phyloP scores from a whole-genome alignment of 345 rosid species.

The Brassica rapa region DNA sequence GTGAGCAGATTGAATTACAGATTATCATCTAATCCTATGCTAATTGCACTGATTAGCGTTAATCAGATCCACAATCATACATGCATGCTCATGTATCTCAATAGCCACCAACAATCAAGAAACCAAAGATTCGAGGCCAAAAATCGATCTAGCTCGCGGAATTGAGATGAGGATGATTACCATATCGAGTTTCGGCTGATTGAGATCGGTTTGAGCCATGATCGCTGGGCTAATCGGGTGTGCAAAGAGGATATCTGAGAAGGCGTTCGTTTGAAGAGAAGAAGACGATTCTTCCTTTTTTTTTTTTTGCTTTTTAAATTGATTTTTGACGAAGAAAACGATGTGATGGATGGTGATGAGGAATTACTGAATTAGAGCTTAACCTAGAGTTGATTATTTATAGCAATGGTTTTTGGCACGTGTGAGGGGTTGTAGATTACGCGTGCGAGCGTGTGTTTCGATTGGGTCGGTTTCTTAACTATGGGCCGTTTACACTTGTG shows the following conservation, averaged over 20 bases:
- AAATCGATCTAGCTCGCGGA: background rate
- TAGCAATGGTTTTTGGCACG: conserved; percentile 7
- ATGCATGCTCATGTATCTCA: background rate
- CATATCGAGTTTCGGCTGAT: conserved; percentile 37
- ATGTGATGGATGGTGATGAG: conserved; percentile 27
- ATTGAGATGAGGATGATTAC: conserved; percentile 8
- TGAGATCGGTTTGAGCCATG: conserved; percentile 42
- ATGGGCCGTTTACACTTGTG: conserved; percentile 29
- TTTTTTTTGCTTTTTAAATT: background rate
- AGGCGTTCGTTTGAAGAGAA: conserved; percentile 1
- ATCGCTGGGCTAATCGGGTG: conserved; percentile 9
- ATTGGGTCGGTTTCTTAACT: conserved; percentile 21
- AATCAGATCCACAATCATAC: background rate
- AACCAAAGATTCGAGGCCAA: background rate
- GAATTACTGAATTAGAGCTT: conserved; percentile 16
- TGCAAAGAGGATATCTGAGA: background rate
- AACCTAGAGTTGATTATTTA: conserved; percentile 19
- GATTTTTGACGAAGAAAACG: conserved; percentile 33
- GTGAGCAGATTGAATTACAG: too few relatives aligned
- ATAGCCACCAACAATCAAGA: background rate
- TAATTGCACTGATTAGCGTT: background rate
- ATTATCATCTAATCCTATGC: too few relatives aligned
- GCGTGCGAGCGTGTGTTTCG: conserved; percentile 21
- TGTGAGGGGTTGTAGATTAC: background rate
- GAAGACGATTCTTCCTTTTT: background rate